These are phyloP conservation scores for Dothideomycetes sp. DNA, from an alignment of 2,329 filamentous ascomycete species.

Conservation along the genomic window DNA sequence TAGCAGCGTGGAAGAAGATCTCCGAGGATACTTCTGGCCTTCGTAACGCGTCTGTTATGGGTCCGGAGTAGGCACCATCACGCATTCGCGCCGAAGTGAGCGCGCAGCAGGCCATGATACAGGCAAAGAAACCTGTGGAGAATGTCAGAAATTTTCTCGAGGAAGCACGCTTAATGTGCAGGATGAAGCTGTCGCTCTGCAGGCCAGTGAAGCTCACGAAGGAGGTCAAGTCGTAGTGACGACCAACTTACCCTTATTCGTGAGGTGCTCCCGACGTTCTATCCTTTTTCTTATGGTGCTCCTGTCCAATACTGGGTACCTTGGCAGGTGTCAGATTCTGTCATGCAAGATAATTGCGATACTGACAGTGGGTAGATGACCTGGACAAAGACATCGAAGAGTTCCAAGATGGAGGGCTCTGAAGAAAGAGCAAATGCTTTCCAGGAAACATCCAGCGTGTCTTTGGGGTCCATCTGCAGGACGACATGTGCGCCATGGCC, in stretches of 20 bases:
- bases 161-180: no score
- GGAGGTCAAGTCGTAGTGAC: background rate
- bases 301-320: conserved; percentile 39
- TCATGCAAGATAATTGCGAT: no score
- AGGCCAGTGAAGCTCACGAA: background rate
- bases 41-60: conserved; percentile 19
- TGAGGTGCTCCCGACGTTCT: conserved; percentile 32
- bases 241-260: conserved; percentile 14
- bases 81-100: conserved; percentile 37
- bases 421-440: conserved; percentile 30
- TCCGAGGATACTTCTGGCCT: conserved; percentile 28
- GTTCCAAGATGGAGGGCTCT: conserved; percentile 27
- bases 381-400: conserved; percentile 41
- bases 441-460: conserved; percentile 24
- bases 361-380: conserved; percentile 40
- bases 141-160: background rate
- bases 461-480: conserved; percentile 9
- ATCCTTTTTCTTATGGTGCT: conserved; percentile 31
- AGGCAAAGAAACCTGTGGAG: conserved; percentile 29
- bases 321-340: background rate
- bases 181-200: no score
- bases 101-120: conserved; percentile 42
- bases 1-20: conserved; percentile 33
- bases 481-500: background rate
- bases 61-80: conserved; percentile 35